Conservation (phyloP, 75 land plant species). For the Ceratopteris richardii region DNA sequence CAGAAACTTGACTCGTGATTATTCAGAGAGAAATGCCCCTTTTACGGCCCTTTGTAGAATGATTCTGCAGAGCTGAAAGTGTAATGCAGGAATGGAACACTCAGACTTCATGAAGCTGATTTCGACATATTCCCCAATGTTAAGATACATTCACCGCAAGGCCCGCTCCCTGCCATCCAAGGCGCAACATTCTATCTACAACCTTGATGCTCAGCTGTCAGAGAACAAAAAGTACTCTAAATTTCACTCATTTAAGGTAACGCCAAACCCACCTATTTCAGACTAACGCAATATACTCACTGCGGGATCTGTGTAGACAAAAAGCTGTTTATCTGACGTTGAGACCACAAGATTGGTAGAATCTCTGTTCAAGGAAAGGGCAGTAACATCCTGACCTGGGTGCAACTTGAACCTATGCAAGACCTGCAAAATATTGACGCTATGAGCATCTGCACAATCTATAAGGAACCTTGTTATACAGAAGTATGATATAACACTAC, state of each 20-base stretch:
- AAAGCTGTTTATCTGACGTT: constrained; percentile 73
- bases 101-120: too few relatives aligned
- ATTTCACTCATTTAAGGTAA: not conserved
- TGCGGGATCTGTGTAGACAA: constrained; percentile 89
- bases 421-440: constrained; percentile 60
- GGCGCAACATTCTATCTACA: constrained; percentile 96
- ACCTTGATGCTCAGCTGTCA: constrained; percentile 90
- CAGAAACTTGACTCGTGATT: too few relatives aligned
- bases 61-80: too few relatives aligned
- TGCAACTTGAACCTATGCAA: constrained; percentile 55
- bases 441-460: too few relatives aligned
- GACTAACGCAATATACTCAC: constrained; percentile 40
- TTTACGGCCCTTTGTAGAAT: too few relatives aligned
- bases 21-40: too few relatives aligned
- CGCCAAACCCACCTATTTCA: not conserved
- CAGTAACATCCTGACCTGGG: constrained; percentile 83
- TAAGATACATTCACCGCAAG: constrained; percentile 52
- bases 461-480: too few relatives aligned
- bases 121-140: not conserved
- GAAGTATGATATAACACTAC: not conserved
- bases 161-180: constrained; percentile 98
- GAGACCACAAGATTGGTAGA: constrained; percentile 90
- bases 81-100: too few relatives aligned
- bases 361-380: constrained; percentile 74
- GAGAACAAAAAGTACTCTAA: not conserved